Conservation (phyloP, 805 yeast species). For the Candida awuae region DNA sequence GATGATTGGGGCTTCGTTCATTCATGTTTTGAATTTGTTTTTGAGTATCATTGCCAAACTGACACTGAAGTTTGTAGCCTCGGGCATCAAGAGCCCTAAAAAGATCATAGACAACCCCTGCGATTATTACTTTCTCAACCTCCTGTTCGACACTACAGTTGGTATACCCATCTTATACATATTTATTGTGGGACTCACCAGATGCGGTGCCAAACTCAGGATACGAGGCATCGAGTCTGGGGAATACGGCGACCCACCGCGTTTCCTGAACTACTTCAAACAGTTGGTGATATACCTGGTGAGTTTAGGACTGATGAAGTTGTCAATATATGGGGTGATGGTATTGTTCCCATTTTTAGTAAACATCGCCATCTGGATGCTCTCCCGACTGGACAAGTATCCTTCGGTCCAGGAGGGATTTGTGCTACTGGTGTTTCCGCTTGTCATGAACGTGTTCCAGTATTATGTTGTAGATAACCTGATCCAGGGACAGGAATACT, state of each 20-base stretch:
- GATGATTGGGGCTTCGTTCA: conserved; percentile 74
- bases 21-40: conserved; percentile 70
- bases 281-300: conserved; percentile 63
- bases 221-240: conserved; percentile 44
- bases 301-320: conserved; percentile 53
- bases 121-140: conserved; percentile 88
- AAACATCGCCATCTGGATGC: conserved; percentile 58
- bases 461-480: conserved; percentile 66
- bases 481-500: conserved; percentile 47
- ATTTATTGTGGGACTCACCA: conserved; percentile 13
- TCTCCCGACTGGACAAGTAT: conserved; percentile 76
- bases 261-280: conserved; percentile 55
- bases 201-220: conserved; percentile 22
- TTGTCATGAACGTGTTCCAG: conserved; percentile 66
- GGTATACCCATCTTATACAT: conserved; percentile 80
- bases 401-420: conserved; percentile 80
- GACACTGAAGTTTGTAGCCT: not conserved
- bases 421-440: conserved; percentile 78
- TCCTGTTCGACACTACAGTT: conserved; percentile 84
- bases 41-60: conserved; percentile 52
- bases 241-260: conserved; percentile 61
- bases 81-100: conserved; percentile 15
- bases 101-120: conserved; percentile 57
- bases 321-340: conserved; percentile 47
- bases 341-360: conserved; percentile 61